phyloP scores from a whole-genome alignment of 495 filamentous ascomycete species.

The Cercophora sp. region DNA sequence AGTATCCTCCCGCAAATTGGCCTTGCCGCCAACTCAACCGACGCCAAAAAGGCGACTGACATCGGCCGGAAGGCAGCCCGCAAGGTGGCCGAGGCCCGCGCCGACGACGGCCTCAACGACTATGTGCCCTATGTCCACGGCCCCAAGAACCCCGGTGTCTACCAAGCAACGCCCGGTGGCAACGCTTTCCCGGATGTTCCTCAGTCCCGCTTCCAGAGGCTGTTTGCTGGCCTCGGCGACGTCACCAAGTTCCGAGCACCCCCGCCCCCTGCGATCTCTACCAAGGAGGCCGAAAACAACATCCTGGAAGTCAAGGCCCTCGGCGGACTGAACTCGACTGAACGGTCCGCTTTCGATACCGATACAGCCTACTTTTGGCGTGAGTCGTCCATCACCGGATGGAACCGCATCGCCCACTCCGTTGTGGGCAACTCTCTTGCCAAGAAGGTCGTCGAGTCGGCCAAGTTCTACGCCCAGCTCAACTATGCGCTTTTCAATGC shows the following conservation, averaged over 20 bases:
- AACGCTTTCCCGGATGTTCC: conserved; percentile 29
- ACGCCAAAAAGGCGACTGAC: conserved; percentile 20
- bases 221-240: conserved; percentile 27
- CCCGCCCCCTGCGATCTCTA: conserved; percentile 21
- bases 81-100: conserved; percentile 23
- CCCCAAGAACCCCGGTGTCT: conserved; percentile 25
- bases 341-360: conserved; percentile 22
- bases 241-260: conserved; percentile 23
- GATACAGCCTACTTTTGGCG: conserved; percentile 34
- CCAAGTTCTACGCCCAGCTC: conserved; percentile 34
- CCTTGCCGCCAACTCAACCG: conserved; percentile 21
- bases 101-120: conserved; percentile 29
- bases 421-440: conserved; percentile 23
- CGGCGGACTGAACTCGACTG: conserved; percentile 25
- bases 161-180: conserved; percentile 27
- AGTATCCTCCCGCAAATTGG: conserved; percentile 28
- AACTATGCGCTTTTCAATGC: conserved; percentile 40
- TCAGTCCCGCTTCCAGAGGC: conserved; percentile 24
- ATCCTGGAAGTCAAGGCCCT: conserved; percentile 25
- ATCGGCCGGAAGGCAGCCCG: conserved; percentile 27
- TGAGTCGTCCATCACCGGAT: conserved; percentile 27
- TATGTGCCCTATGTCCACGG: conserved; percentile 30
- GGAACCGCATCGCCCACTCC: conserved; percentile 33
- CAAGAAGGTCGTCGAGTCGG: conserved; percentile 24
- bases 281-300: conserved; percentile 18